A percentile compares a stretch with the other conserved stretches of the same genome.
phyloP scores from a whole-genome alignment of 306 rosid species.

The Rosa persica region DNA sequence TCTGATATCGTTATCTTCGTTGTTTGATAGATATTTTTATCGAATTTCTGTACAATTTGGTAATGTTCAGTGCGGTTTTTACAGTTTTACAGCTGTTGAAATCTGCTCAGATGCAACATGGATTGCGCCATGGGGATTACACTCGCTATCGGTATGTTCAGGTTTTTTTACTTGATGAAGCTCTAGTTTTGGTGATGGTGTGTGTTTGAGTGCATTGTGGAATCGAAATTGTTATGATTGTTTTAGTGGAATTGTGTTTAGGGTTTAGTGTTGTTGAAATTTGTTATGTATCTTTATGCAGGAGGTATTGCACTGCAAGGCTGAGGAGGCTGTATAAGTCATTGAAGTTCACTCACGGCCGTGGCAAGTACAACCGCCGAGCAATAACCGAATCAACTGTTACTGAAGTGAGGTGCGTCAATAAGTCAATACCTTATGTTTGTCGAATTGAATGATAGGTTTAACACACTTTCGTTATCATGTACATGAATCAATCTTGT shows the following conservation, averaged over 20 bases:
- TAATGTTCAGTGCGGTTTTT: not conserved
- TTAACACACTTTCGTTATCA: not conserved
- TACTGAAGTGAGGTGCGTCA: slow-evolving; percentile 85
- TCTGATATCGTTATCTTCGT: not conserved
- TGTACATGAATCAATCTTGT: not conserved
- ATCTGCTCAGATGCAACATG: slow-evolving; percentile 97
- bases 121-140: slow-evolving; percentile 89
- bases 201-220: not conserved
- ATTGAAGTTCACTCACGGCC: slow-evolving; percentile 96
- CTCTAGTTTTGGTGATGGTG: not conserved
- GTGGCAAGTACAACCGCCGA: slow-evolving; percentile 75
- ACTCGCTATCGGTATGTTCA: slow-evolving; percentile 76
- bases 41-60: not conserved
- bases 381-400: slow-evolving; percentile 72
- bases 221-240: not conserved
- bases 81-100: slow-evolving; percentile 90
- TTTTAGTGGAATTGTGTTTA: not conserved
- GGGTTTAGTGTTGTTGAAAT: not conserved
- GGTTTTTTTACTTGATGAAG: not conserved
- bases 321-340: slow-evolving; percentile 92
- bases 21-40: not conserved
- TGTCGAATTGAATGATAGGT: not conserved
- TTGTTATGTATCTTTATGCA: slow-evolving; percentile 25
- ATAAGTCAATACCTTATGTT: not conserved
- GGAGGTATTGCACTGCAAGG: slow-evolving; percentile 96